Base-by-base conservation (phyloP, 345 rosid species). In the Pistacia integerrima region DNA sequence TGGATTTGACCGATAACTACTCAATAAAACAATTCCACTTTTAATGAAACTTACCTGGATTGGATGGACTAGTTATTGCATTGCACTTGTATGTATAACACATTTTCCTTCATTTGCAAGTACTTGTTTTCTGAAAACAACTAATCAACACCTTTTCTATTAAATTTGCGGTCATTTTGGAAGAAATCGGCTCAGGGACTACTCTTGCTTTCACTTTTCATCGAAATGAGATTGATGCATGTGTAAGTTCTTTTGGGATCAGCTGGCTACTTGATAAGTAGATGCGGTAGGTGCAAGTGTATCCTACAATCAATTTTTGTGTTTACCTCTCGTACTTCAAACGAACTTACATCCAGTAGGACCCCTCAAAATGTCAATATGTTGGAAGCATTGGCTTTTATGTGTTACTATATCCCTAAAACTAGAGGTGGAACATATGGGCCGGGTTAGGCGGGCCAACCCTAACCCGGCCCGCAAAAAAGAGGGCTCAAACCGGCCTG, bases 1-100 rank as follows among this genome's bases (percentile, higher is more conserved):
- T n/a, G 38, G 91, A 88, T 60, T 72, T 86, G 60, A 75, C 89
- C 12, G 87, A 83, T 13, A 88, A 88, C 76, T 55, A 75, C 78
- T 88, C 12, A 8, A 59, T 4, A 90, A 88, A 5, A 1, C 73
- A 30, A 81, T 88, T 44, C 90, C 92, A 18, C 86, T 62, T 88
- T 90, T 1, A 67, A 62, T 2, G 74, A 12, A 55, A 73, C 66
- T 33, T 25, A 35, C 88, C 84, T 58, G 92, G 92, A 3, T 82
- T 88, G 60, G 86, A 88, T 79, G 77, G 61, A 35, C 82, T 88
- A 25, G 11, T 66, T 33, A 28, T 41, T 0, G 77, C 88, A 38
- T 4, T 46, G 28, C 92, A 88, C 82, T 75, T 88, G 92, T 88
- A 74, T 57, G 88, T 51, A 46, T 11, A 46, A 44, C 63, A 51